A percentile compares a stretch with the other conserved stretches of the same genome.
Evolutionary conservation across 1,284 basidiomycete genomes (phyloP).

Genomic region (Apiotrichum laibachii): DNA sequence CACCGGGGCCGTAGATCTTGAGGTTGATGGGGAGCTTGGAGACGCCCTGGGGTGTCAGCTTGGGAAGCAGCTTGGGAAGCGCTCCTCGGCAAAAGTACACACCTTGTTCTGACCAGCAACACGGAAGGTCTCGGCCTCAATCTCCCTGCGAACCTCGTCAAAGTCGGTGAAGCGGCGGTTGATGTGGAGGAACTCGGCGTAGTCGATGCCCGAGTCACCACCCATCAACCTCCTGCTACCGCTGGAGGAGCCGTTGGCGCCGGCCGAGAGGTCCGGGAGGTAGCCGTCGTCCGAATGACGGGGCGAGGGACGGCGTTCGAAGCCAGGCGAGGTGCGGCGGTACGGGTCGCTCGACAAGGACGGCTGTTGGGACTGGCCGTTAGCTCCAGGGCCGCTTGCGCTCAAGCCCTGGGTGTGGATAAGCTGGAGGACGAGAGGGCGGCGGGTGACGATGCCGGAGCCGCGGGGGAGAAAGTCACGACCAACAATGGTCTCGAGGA

Average conservation of each 20-base stretch:
- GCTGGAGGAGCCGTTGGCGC: conserved; percentile 23
- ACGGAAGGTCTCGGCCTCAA: conserved; percentile 95
- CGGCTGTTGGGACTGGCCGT: not conserved
- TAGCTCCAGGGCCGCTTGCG: not conserved
- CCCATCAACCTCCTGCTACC: conserved; percentile 27
- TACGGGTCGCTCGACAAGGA: no score
- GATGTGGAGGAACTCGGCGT: conserved; percentile 94
- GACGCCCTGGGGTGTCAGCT: conserved; percentile 60
- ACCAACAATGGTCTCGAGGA: conserved; percentile 74
- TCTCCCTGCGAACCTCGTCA: conserved; percentile 88
- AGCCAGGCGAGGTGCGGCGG: not conserved
- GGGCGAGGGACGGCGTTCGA: not conserved
- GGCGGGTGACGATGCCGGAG: conserved; percentile 76
- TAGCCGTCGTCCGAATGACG: conserved; percentile 32
- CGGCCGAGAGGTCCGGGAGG: conserved; percentile 37
- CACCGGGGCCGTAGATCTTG: conserved; percentile 91
- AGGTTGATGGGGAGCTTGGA: conserved; percentile 92
- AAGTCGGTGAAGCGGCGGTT: conserved; percentile 97
- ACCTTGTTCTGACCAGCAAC: conserved; percentile 97
- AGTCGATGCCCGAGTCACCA: conserved; percentile 62
- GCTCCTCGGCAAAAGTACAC: conserved; percentile 4
- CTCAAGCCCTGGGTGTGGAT: conserved; percentile 69
- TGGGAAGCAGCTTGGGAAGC: not conserved
- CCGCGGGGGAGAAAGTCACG: conserved; percentile 89
- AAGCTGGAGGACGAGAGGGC: conserved; percentile 91